Evolutionary conservation across 2,329 filamentous ascomycete genomes (phyloP).

Genomic region (Pyricularia sp.): DNA sequence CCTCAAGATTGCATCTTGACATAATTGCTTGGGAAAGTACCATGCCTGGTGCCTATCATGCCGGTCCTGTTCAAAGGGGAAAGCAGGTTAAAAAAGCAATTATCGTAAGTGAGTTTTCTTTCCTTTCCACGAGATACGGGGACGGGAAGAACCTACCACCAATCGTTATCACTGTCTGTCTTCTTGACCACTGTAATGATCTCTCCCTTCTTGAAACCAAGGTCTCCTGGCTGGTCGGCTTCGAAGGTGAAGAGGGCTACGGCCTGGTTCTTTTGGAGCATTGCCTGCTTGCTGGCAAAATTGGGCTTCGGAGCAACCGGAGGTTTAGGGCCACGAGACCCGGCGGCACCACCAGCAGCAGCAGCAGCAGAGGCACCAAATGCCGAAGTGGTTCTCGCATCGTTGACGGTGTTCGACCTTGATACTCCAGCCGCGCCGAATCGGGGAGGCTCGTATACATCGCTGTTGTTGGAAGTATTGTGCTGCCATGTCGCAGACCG

Average conservation of each 20-base stretch:
- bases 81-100: slow-evolving; percentile 1
- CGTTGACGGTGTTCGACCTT: slow-evolving; percentile 38
- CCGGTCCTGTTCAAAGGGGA: slow-evolving; percentile 52
- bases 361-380: neutral
- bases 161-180: slow-evolving; percentile 87
- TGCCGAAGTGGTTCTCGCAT: slow-evolving; percentile 19
- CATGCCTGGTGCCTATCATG: slow-evolving; percentile 68
- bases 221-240: slow-evolving; percentile 78
- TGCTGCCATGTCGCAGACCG: slow-evolving; percentile 63
- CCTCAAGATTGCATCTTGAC: slow-evolving; percentile 50
- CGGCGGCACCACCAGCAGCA: slow-evolving; percentile 13
- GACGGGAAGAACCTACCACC: slow-evolving; percentile 53
- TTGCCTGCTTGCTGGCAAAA: slow-evolving; percentile 48
- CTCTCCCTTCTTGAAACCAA: slow-evolving; percentile 82
- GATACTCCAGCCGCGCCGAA: slow-evolving; percentile 16
- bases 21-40: slow-evolving; percentile 84
- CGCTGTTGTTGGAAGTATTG: slow-evolving; percentile 54
- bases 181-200: slow-evolving; percentile 89
- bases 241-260: slow-evolving; percentile 91
- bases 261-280: slow-evolving; percentile 62
- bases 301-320: slow-evolving; percentile 84
- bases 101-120: neutral
- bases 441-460: slow-evolving; percentile 10
- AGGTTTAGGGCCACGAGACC: slow-evolving; percentile 42
- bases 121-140: neutral